These are phyloP conservation scores for Escovopsis weberi DNA, from an alignment of 2,329 filamentous ascomycete genomes.

Conservation along the genomic window DNA sequence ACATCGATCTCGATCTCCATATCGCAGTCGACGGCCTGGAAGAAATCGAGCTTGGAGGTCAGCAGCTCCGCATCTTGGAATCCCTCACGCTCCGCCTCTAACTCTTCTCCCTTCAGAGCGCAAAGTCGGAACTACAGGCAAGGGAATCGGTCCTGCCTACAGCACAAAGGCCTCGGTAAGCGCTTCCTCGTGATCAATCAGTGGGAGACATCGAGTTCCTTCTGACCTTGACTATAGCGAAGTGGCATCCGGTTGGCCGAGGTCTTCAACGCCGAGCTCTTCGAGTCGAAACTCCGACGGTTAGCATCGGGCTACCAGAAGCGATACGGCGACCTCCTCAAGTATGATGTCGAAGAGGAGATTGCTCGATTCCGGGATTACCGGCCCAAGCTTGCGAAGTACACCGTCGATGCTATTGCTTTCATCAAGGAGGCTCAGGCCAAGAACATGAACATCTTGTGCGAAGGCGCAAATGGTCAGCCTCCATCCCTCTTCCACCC, in stretches of 20 bases:
- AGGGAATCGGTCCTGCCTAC: slow-evolving; percentile 6
- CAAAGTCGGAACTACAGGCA: not conserved
- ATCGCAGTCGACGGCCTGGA: slow-evolving; percentile 55
- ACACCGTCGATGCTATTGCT: slow-evolving; percentile 50
- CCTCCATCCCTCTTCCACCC: not conserved
- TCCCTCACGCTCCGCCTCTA: slow-evolving; percentile 11
- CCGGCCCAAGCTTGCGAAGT: slow-evolving; percentile 40
- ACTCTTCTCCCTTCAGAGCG: not conserved
- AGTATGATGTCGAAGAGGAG: slow-evolving; percentile 57
- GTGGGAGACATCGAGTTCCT: not conserved
- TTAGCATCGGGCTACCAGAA: slow-evolving; percentile 47
- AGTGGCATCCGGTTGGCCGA: slow-evolving; percentile 54
- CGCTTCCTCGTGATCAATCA: not conserved
- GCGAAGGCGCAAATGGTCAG: no score
- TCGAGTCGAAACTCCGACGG: slow-evolving; percentile 50
- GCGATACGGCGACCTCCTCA: slow-evolving; percentile 50
- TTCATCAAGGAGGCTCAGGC: slow-evolving; percentile 49
- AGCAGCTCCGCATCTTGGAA: slow-evolving; percentile 11
- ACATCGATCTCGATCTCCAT: slow-evolving; percentile 52
- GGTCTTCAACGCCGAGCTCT: slow-evolving; percentile 50
- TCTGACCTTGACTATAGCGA: slow-evolving; percentile 25
- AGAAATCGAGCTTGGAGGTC: slow-evolving; percentile 34
- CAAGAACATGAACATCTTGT: not conserved
- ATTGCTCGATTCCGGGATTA: slow-evolving; percentile 46
- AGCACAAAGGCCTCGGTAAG: not conserved